Conservation (phyloP, 306 rosid genomes). For the Casuarina glauca region DNA sequence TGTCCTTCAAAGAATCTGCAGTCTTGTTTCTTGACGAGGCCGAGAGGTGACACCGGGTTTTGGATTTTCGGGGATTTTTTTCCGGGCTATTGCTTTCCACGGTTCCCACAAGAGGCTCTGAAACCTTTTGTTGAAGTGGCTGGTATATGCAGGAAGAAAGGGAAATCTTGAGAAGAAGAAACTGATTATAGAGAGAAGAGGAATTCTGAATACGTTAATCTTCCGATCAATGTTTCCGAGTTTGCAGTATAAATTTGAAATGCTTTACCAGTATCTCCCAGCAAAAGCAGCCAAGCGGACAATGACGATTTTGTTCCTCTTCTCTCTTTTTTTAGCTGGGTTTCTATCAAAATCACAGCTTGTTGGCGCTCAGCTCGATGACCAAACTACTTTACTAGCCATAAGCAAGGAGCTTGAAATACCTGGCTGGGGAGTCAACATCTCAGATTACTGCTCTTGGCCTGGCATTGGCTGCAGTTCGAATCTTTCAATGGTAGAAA, state of each 20-base stretch:
- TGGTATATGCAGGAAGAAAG: conserved; percentile 7
- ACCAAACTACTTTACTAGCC: conserved; percentile 56
- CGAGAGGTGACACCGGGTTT: conserved; percentile 31
- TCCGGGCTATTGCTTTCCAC: conserved; percentile 25
- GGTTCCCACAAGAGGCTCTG: conserved; percentile 16
- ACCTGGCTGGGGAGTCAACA: conserved; percentile 74
- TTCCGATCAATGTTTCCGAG: conserved; percentile 23
- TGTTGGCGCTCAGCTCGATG: conserved; percentile 59
- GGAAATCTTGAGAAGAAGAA: conserved; percentile 8
- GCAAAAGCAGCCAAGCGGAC: conserved; percentile 23
- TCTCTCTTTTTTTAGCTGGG: conserved; percentile 57
- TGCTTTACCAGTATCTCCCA: conserved; percentile 22
- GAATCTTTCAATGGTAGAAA: conserved; percentile 66
- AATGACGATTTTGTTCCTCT: conserved; percentile 49
- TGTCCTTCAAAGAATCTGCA: conserved; percentile 28
- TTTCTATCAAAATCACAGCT: conserved; percentile 42
- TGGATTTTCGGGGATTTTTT: conserved; percentile 20
- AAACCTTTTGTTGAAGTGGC: conserved; percentile 20
- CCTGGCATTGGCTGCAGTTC: conserved; percentile 67
- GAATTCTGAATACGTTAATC: conserved; percentile 28
- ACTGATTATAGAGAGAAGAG: conserved; percentile 4
- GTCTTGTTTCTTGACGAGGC: conserved; percentile 32
- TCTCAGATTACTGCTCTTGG: conserved; percentile 80
- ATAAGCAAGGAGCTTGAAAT: conserved; percentile 78
- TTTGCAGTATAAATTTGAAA: conserved; percentile 31